Conservation (phyloP, 169 alveolate genomes). For the Babesia gibsoni region DNA sequence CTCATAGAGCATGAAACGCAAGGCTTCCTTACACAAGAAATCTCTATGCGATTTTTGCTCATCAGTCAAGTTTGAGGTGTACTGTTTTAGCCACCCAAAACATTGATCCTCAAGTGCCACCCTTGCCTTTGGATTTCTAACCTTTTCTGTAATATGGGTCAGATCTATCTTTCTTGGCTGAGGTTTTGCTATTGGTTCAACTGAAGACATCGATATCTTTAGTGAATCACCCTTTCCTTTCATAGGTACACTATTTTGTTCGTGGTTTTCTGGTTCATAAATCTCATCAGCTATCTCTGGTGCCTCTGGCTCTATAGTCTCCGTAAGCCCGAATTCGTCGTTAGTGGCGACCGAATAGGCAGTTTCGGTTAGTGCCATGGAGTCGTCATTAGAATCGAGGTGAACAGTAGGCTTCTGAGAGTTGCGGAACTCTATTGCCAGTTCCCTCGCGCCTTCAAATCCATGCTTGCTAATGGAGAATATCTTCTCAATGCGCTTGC, state of each 20-base stretch:
- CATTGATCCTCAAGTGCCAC: constrained; percentile 1
- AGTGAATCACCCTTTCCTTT: not conserved
- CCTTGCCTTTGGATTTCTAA: not conserved
- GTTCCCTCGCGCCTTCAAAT: constrained; percentile 76
- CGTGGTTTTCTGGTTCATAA: not conserved
- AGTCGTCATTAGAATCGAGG: not conserved
- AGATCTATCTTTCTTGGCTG: not conserved
- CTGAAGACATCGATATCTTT: not conserved
- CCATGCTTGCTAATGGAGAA: constrained; percentile 77
- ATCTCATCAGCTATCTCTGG: not conserved
- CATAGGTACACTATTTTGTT: not conserved
- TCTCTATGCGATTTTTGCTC: constrained; percentile 58
- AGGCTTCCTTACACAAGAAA: constrained; percentile 70
- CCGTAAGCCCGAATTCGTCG: constrained; percentile 19
- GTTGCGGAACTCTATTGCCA: constrained; percentile 77
- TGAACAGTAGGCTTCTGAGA: constrained; percentile 73
- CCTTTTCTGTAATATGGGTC: not conserved
- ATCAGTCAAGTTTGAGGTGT: constrained; percentile 25
- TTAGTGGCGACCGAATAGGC: not conserved
- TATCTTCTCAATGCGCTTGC: constrained; percentile 78
- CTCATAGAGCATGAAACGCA: constrained; percentile 72
- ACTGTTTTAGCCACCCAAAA: not conserved
- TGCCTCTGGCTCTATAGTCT: not conserved
- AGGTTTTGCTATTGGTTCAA: not conserved
- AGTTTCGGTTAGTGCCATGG: not conserved